Percentiles rank a stretch among this genome's conserved stretches.
phyloP scores from a whole-genome alignment of 2,329 filamentous ascomycete species.

The Achaetomium macrosporum region DNA sequence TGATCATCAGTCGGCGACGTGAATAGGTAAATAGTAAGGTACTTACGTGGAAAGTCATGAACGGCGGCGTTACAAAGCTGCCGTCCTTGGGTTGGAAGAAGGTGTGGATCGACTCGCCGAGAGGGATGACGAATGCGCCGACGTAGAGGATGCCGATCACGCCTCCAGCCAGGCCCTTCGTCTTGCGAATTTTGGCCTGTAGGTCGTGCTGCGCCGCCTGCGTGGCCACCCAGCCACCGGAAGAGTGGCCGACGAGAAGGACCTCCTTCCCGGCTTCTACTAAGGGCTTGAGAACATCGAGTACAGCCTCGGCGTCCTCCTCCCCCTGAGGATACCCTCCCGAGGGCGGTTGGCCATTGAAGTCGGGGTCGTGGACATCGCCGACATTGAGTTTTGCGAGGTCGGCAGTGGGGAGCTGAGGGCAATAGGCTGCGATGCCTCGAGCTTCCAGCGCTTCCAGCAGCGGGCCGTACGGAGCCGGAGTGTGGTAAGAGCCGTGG shows the following conservation, averaged over 20 bases:
- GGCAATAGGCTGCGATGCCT: neutral
- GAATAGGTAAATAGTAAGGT: too few relatives aligned
- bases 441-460: neutral
- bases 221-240: slow-evolving; percentile 6
- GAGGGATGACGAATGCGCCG: neutral
- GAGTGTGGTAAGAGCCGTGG: slow-evolving; percentile 2
- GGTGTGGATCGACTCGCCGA: slow-evolving; percentile 1
- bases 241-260: slow-evolving; percentile 6
- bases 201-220: slow-evolving; percentile 3
- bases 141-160: slow-evolving; percentile 2
- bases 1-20: too few relatives aligned
- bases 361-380: slow-evolving; percentile 1
- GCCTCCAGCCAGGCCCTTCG: slow-evolving; percentile 1
- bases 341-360: neutral
- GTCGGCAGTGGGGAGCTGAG: slow-evolving; percentile 4
- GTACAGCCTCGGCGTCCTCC: slow-evolving; percentile 1
- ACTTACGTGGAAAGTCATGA: slow-evolving; percentile 6
- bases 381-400: slow-evolving; percentile 2
- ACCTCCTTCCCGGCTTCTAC: slow-evolving; percentile 3
- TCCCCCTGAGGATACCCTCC: slow-evolving; percentile 3
- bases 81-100: slow-evolving; percentile 6
- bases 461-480: slow-evolving; percentile 4
- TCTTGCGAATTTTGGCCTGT: neutral
- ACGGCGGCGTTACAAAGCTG: slow-evolving; percentile 1
- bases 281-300: neutral